Percentiles rank a stretch among this genome's conserved stretches.
phyloP scores from a whole-genome alignment of 2,329 filamentous ascomycete genomes.

The Trichoderma semiorbis region DNA sequence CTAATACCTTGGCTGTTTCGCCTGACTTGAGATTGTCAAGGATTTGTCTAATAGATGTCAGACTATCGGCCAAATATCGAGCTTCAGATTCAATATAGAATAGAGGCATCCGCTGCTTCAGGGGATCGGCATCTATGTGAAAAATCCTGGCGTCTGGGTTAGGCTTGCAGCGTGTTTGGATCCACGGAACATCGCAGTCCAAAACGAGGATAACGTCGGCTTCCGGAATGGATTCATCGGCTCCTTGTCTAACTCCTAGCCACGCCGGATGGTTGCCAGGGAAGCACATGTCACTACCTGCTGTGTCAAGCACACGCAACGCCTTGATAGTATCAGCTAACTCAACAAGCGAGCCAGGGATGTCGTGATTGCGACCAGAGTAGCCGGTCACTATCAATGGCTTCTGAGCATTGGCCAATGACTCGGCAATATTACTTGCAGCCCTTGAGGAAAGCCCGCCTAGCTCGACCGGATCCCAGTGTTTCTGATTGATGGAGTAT shows the following conservation, averaged over 20 bases:
- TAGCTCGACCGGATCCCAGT: background rate
- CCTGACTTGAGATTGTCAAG: background rate
- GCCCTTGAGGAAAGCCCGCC: background rate
- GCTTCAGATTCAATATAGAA: background rate
- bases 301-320: background rate
- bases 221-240: background rate
- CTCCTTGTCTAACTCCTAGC: background rate
- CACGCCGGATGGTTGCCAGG: background rate
- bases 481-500: background rate
- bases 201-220: background rate
- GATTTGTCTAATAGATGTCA: background rate
- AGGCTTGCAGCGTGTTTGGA: background rate
- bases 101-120: background rate
- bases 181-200: constrained; percentile 1
- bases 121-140: background rate
- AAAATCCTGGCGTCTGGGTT: background rate
- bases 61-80: background rate
- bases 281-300: background rate
- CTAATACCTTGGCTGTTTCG: background rate
- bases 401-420: background rate
- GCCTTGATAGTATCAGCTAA: background rate
- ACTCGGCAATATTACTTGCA: background rate
- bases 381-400: background rate
- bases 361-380: background rate
- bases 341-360: background rate